Percentiles rank a stretch among this genome's conserved stretches.
phyloP scores from a whole-genome alignment of 1,139 yeast genomes.

The Pichia sp. region DNA sequence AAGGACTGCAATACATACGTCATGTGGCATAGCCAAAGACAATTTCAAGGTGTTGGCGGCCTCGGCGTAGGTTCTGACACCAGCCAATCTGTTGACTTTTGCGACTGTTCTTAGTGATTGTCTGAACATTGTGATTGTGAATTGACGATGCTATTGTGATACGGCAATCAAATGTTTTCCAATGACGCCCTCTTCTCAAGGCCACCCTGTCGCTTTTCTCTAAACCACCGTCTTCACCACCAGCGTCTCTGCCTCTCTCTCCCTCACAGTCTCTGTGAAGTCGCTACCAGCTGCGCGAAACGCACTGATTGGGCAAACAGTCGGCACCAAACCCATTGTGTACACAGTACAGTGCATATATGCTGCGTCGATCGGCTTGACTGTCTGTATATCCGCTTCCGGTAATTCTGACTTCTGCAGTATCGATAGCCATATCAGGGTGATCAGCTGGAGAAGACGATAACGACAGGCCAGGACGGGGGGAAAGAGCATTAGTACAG shows the following conservation, averaged over 20 bases:
- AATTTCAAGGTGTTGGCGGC: slow-evolving; percentile 69
- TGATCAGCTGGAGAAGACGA: background rate
- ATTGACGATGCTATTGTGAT: slow-evolving; percentile 7
- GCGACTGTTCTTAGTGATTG: slow-evolving; percentile 59
- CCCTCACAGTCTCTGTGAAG: background rate
- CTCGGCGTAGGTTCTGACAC: slow-evolving; percentile 81
- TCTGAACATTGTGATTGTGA: slow-evolving; percentile 52
- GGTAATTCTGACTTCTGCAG: background rate
- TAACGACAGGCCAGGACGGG: background rate
- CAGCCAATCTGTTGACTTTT: slow-evolving; percentile 52
- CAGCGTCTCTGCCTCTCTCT: background rate
- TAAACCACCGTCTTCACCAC: background rate
- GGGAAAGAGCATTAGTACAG: background rate
- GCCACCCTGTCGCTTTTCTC: background rate
- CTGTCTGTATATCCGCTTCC: background rate
- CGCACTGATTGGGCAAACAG: slow-evolving; percentile 4
- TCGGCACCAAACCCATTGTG: background rate
- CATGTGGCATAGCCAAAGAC: slow-evolving; percentile 88
- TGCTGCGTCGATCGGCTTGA: slow-evolving; percentile 2
- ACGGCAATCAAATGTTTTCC: too few relatives aligned
- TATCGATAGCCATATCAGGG: background rate
- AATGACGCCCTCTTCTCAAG: background rate
- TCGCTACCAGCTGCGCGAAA: background rate
- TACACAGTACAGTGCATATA: background rate
- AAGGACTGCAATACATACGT: slow-evolving; percentile 40